These are phyloP conservation scores for Astrocystis sublimbata DNA, from an alignment of 495 filamentous ascomycete species.

Conservation along the genomic window DNA sequence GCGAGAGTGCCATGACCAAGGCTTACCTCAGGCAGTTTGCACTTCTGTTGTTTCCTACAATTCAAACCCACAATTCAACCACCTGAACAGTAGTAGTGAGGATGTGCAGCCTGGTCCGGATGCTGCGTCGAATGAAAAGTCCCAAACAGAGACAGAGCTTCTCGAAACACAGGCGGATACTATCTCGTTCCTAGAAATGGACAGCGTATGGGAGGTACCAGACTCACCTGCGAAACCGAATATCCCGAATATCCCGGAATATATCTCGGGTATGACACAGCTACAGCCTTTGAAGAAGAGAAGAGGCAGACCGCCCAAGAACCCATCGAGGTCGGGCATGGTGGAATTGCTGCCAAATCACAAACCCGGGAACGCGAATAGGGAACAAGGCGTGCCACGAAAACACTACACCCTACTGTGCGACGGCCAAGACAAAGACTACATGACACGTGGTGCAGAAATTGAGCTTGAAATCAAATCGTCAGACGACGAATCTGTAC, in stretches of 20 bases:
- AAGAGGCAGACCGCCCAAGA: slow-evolving; percentile 8
- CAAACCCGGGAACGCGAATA: neutral
- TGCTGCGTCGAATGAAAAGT: neutral
- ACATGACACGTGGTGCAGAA: neutral
- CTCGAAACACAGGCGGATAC: neutral
- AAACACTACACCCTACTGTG: slow-evolving; percentile 1
- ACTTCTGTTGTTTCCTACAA: neutral
- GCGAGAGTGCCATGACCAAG: neutral
- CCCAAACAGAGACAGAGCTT: neutral
- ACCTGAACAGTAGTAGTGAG: neutral
- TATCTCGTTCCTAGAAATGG: neutral
- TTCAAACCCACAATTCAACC: neutral
- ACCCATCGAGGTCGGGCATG: neutral
- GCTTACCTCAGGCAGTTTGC: neutral
- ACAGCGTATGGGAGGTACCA: slow-evolving; percentile 2
- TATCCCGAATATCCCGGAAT: neutral
- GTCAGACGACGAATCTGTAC: neutral
- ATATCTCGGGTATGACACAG: neutral
- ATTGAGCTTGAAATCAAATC: neutral
- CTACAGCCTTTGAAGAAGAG: slow-evolving; percentile 1
- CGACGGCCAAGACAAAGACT: neutral
- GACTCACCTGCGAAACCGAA: neutral
- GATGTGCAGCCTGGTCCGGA: neutral
- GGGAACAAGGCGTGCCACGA: slow-evolving; percentile 1
- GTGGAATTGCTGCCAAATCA: neutral